Conservation (phyloP, 768 basidiomycete genomes). For the Serendipita sp. region DNA sequence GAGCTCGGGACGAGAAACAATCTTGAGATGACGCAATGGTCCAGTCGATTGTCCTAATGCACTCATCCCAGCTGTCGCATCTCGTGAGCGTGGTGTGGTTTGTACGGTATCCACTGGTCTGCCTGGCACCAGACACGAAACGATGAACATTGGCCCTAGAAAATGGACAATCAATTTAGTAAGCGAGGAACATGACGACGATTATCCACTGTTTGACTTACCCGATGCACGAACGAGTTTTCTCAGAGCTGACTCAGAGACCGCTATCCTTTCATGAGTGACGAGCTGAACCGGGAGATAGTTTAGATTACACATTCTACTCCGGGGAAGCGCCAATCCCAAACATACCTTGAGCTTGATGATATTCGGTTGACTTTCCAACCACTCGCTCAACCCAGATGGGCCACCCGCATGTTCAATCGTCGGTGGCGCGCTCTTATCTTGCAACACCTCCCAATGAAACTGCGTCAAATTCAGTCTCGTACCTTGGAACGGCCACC, state of each 20-base stretch:
- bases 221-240: slow-evolving; percentile 1
- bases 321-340: no score
- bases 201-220: background rate
- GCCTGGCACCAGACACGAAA: background rate
- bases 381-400: background rate
- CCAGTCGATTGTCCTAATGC: slow-evolving; percentile 1
- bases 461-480: background rate
- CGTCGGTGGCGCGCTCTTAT: background rate
- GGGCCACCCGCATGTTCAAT: background rate
- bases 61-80: slow-evolving; percentile 1
- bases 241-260: background rate
- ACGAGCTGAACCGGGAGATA: background rate
- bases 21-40: background rate
- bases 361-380: background rate
- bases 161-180: background rate
- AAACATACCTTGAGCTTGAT: background rate
- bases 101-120: background rate
- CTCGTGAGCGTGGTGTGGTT: background rate
- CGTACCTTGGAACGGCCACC: background rate
- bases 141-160: slow-evolving; percentile 4
- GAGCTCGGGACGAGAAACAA: background rate
- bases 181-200: background rate
- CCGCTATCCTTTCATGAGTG: background rate
- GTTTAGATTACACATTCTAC: background rate
- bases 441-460: slow-evolving; percentile 1